phyloP scores from a whole-genome alignment of 1,284 basidiomycete genomes.

The Anthracocystis setariae region DNA sequence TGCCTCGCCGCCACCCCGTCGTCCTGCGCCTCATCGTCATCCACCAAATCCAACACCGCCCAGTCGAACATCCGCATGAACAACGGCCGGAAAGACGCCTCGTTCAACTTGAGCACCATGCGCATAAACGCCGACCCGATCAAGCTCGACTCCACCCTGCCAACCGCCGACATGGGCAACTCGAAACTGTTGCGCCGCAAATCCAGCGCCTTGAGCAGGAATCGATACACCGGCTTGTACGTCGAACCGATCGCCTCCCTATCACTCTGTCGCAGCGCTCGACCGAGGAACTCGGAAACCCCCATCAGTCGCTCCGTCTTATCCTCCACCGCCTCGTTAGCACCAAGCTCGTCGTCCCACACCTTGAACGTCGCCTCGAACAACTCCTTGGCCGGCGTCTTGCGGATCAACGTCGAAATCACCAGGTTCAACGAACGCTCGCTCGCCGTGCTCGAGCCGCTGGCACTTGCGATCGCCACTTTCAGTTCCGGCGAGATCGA shows the following conservation, averaged over 20 bases:
- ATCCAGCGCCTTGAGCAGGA: constrained; percentile 84
- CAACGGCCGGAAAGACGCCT: constrained; percentile 88
- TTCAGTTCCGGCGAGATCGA: constrained; percentile 45
- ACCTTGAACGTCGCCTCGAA: constrained; percentile 47
- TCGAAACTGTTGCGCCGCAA: constrained; percentile 69
- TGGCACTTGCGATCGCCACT: constrained; percentile 31
- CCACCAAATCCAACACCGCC: constrained; percentile 77
- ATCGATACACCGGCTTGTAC: constrained; percentile 79
- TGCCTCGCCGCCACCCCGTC: constrained; percentile 55
- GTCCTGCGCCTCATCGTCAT: constrained; percentile 64
- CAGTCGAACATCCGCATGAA: constrained; percentile 94
- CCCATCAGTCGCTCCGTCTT: constrained; percentile 32
- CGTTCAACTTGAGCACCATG: constrained; percentile 91
- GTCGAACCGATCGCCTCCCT: constrained; percentile 73
- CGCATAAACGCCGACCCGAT: constrained; percentile 80
- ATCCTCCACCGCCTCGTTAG: constrained; percentile 1
- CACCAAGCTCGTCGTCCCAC: constrained; percentile 46
- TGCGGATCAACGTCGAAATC: constrained; percentile 36
- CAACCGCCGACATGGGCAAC: constrained; percentile 67
- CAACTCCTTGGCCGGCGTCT: constrained; percentile 38
- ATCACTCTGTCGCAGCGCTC: constrained; percentile 54
- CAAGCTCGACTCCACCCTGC: constrained; percentile 69
- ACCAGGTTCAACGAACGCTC: constrained; percentile 45
- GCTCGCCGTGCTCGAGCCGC: constrained; percentile 35
- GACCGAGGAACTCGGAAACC: constrained; percentile 57